Conservation (phyloP, 495 filamentous ascomycete species). For the Penicillium pulvis region DNA sequence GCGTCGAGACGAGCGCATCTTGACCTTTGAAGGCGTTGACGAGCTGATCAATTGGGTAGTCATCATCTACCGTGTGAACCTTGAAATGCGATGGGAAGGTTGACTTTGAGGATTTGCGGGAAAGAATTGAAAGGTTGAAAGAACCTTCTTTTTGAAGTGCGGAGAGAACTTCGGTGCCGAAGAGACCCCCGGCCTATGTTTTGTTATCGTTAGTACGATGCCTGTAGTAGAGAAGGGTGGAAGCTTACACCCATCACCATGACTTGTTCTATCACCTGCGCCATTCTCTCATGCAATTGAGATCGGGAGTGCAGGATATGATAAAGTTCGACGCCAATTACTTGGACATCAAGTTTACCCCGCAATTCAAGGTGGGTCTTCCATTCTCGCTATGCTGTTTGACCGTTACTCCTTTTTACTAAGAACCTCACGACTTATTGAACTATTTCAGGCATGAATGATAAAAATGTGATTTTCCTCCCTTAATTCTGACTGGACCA, state of each 20-base stretch:
- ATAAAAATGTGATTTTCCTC: too few relatives aligned
- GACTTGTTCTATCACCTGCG: background rate
- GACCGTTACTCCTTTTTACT: too few relatives aligned
- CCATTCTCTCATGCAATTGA: background rate
- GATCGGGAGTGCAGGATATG: too few relatives aligned
- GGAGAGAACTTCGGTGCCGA: conserved; percentile 7
- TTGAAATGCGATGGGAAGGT: background rate
- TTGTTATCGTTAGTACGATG: background rate
- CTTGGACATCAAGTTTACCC: background rate
- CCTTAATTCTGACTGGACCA: too few relatives aligned
- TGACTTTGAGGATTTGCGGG: conserved; percentile 4
- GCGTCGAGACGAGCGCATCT: conserved; percentile 8
- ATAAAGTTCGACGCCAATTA: background rate
- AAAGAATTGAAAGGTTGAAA: conserved; percentile 10
- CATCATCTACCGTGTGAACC: conserved; percentile 2
- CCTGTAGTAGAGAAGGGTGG: background rate
- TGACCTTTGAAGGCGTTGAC: conserved; percentile 1
- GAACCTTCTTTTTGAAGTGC: conserved; percentile 4
- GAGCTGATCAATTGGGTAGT: conserved; percentile 10
- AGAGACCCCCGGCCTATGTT: conserved; percentile 10
- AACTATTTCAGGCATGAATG: too few relatives aligned
- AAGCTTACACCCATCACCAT: conserved; percentile 5
- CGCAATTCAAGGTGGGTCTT: too few relatives aligned
- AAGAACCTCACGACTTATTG: too few relatives aligned
- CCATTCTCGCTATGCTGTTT: too few relatives aligned